Evolutionary conservation across 129 eudicot species (phyloP).

Genomic region (Artemisia argyi): DNA sequence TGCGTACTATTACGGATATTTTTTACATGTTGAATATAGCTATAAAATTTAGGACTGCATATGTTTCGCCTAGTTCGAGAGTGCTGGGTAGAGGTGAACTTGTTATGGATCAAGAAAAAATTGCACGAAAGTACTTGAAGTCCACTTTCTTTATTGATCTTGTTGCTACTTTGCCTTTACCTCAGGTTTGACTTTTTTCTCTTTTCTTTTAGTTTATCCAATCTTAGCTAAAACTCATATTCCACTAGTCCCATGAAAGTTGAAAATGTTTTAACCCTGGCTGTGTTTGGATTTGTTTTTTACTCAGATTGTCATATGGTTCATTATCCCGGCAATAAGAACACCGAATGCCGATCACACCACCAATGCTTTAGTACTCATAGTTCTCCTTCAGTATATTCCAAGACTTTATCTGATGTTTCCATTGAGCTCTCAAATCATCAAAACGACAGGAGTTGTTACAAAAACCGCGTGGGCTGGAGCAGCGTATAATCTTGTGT

Average conservation of each 20-base stretch:
- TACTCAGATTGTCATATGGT: conserved; percentile 88
- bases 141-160: conserved; percentile 67
- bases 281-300: background rate
- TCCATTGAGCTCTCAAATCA: conserved; percentile 76
- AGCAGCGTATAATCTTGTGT: conserved; percentile 85
- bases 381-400: conserved; percentile 73
- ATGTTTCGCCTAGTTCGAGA: conserved; percentile 78
- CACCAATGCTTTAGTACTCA: conserved; percentile 68
- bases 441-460: conserved; percentile 86
- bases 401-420: conserved; percentile 80
- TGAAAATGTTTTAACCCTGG: conserved; percentile 3
- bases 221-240: background rate
- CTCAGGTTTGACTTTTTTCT: conserved; percentile 60
- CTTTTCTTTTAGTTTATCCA: background rate
- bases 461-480: conserved; percentile 98
- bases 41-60: conserved; percentile 86
- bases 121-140: conserved; percentile 70
- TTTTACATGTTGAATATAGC: conserved; percentile 66
- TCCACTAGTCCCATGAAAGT: background rate
- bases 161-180: conserved; percentile 91
- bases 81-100: conserved; percentile 96
- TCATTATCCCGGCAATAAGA: conserved; percentile 77
- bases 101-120: conserved; percentile 66
- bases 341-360: conserved; percentile 70
- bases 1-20: conserved; percentile 67